Conservation (phyloP, 1,284 basidiomycete species). For the Boletus coffeatus region DNA sequence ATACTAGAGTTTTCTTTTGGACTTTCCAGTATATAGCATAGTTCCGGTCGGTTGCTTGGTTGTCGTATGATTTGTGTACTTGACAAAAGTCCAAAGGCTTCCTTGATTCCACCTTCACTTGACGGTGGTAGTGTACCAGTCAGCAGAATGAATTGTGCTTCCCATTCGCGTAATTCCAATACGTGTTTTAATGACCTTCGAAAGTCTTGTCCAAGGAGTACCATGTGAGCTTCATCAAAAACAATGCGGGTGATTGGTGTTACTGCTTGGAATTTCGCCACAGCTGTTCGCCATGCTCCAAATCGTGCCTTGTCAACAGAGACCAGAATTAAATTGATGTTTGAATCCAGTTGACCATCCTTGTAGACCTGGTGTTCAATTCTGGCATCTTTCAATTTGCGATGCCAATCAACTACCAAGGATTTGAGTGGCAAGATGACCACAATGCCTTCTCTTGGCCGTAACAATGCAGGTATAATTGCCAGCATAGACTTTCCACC, state of each 20-base stretch:
- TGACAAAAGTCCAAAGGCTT: neutral
- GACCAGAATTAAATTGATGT: neutral
- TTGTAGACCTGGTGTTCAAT: neutral
- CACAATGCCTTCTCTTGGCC: neutral
- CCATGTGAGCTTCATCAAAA: neutral
- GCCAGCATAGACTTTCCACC: neutral
- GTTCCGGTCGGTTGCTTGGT: neutral
- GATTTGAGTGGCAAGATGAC: neutral
- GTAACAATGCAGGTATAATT: neutral
- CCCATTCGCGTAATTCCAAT: neutral
- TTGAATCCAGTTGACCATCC: neutral
- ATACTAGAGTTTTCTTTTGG: neutral
- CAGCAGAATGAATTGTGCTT: neutral
- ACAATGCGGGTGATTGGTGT: neutral
- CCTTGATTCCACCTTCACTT: neutral
- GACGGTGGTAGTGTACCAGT: neutral
- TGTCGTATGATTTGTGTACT: neutral
- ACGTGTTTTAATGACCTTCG: neutral
- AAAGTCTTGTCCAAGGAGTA: neutral
- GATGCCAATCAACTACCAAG: neutral
- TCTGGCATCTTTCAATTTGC: neutral
- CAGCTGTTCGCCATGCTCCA: neutral
- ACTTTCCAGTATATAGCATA: neutral
- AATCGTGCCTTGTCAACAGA: neutral
- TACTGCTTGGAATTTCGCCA: neutral